A percentile compares a stretch with the other conserved stretches of the same genome.
Evolutionary conservation across 495 filamentous ascomycete genomes (phyloP).

Genomic region (Penicillium atrosanguineum): DNA sequence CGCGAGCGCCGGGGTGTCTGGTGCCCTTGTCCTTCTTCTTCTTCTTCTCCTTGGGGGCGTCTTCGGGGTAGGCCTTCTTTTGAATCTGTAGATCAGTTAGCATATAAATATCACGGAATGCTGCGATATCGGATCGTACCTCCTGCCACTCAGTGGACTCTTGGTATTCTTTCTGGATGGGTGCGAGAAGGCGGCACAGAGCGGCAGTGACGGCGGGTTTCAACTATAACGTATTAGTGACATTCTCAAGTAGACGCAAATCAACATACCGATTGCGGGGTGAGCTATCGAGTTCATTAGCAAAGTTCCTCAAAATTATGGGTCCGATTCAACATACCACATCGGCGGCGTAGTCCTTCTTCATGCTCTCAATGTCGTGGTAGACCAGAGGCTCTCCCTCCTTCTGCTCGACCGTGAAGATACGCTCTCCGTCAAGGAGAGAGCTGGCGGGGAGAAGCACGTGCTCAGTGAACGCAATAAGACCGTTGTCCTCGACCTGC

Average conservation of each 20-base stretch:
- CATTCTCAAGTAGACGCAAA: not conserved
- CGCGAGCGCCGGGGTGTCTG: conserved; percentile 52
- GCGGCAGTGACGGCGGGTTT: conserved; percentile 73
- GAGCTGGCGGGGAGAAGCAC: conserved; percentile 71
- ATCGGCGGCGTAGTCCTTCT: conserved; percentile 77
- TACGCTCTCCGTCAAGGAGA: conserved; percentile 31
- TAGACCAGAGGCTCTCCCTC: conserved; percentile 72
- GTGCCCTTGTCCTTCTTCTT: conserved; percentile 77
- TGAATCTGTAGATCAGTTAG: conserved; percentile 39
- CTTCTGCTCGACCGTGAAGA: conserved; percentile 39
- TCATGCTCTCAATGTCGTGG: conserved; percentile 64
- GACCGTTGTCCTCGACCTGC: conserved; percentile 78
- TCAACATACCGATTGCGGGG: not conserved
- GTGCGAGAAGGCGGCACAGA: conserved; percentile 67
- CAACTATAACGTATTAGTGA: conserved; percentile 47
- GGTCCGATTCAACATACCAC: conserved; percentile 53
- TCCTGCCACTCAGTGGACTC: conserved; percentile 76
- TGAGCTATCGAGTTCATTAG: conserved; percentile 57
- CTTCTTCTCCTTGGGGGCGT: conserved; percentile 68
- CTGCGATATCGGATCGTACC: not conserved
- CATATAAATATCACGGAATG: not conserved
- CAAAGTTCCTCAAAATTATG: conserved; percentile 36
- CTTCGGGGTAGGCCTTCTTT: conserved; percentile 77
- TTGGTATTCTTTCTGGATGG: conserved; percentile 71
- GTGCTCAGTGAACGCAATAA: conserved; percentile 78